Base-by-base conservation (phyloP, 2,329 filamentous ascomycete species). In the Lanzia echinophila region DNA sequence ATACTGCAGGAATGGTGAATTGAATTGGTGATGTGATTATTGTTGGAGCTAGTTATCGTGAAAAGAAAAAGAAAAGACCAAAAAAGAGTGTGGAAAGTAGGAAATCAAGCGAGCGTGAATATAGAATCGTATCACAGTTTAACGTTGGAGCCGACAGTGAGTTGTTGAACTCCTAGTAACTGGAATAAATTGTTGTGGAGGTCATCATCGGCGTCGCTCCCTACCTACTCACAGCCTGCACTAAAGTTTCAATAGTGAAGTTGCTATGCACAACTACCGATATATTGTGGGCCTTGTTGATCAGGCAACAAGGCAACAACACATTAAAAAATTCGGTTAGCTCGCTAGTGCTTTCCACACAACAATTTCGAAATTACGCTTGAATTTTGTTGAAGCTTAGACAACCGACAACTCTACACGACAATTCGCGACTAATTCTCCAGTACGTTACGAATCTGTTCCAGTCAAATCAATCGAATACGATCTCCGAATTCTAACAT, bases 341-440 rank as follows among this genome's bases (percentile, higher is more conserved):
- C 38, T 20, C 38, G 47, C 49, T 53, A 46, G 51, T 33, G 42
- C 33, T 33, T 50, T 56, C 39, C 53, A 55, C 47, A 48, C 47
- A 47, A 41, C 34, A 61, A 57, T 60, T 56, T 56, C 42, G 54
- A 60, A 61, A 49, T 58, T 60, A 17, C 38, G 19, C 38, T 41
- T 11, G 38, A 41, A 41, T 22, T 13, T 42, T 36, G 36, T 6
- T 48, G 44, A 53, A 48, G 50, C 34, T 48, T 5, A 53, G 59
- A 60, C 58, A 48, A 57, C 24, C 46, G 50, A 57, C 47, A 59
- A 58, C 54, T 47, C 61, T 58, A 52, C 53, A 60, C 17, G 55
- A 56, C 60, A 60, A 58, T 52, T 60, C 56, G 48, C 60, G 62
- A 62, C 62, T 58, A 54, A 56, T 56, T 60, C 31, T 55, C 53